phyloP scores from a whole-genome alignment of 2,329 filamentous ascomycete genomes.

The Drechslerella dactyloides region DNA sequence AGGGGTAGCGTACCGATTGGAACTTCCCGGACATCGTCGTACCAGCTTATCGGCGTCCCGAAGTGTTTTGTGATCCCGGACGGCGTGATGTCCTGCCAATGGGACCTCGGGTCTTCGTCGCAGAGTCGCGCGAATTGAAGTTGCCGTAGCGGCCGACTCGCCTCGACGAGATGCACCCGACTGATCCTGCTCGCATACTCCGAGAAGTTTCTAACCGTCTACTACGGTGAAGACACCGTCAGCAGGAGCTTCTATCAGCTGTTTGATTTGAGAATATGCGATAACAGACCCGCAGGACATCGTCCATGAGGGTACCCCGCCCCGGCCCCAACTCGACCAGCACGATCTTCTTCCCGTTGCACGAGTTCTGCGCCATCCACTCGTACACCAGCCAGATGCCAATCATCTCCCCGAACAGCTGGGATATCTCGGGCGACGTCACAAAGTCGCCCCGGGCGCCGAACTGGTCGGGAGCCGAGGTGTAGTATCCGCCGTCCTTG shows the following conservation, averaged over 20 bases:
- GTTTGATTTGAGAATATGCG: not conserved
- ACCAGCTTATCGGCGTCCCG: slow-evolving; percentile 42
- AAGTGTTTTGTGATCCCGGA: slow-evolving; percentile 22
- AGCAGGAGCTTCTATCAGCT: slow-evolving; percentile 11
- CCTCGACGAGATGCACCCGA: slow-evolving; percentile 91
- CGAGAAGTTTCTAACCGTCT: slow-evolving; percentile 86
- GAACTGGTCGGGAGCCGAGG: slow-evolving; percentile 79
- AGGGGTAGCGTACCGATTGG: slow-evolving; percentile 14
- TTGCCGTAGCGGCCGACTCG: slow-evolving; percentile 72
- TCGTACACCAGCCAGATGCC: slow-evolving; percentile 95
- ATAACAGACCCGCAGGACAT: slow-evolving; percentile 80
- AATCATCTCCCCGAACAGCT: slow-evolving; percentile 92
- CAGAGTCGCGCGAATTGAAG: slow-evolving; percentile 34
- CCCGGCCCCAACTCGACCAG: slow-evolving; percentile 94
- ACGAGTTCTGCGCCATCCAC: slow-evolving; percentile 80
- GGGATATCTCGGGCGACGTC: slow-evolving; percentile 95
- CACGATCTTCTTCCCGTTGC: slow-evolving; percentile 67
- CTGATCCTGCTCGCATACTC: slow-evolving; percentile 77
- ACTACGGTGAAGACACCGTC: slow-evolving; percentile 18
- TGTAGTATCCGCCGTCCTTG: slow-evolving; percentile 92
- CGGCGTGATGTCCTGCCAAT: slow-evolving; percentile 24
- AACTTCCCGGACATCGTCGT: slow-evolving; percentile 72
- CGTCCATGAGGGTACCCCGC: slow-evolving; percentile 94
- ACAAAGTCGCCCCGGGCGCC: slow-evolving; percentile 94
- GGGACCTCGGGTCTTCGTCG: slow-evolving; percentile 23